phyloP scores from a whole-genome alignment of 2,329 filamentous ascomycete species.

The Fusarium vanettenii region DNA sequence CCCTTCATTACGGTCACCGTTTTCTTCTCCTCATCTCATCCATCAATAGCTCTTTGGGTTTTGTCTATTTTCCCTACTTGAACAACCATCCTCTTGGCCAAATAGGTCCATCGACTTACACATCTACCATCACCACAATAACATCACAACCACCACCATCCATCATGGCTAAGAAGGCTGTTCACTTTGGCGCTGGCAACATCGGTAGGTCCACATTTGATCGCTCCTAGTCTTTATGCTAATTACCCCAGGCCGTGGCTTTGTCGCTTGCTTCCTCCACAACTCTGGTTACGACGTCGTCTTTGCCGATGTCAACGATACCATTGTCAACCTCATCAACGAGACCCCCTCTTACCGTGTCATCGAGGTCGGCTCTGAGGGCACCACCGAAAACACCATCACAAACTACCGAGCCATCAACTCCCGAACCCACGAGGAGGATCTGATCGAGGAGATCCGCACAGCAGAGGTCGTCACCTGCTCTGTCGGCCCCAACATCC shows the following conservation, averaged over 20 bases:
- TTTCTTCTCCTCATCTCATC: constrained; percentile 21
- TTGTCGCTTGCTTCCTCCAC: constrained; percentile 92
- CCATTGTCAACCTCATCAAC: constrained; percentile 84
- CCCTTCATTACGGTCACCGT: constrained; percentile 33
- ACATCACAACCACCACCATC: constrained; percentile 5
- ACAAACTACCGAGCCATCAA: constrained; percentile 98
- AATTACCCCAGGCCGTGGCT: constrained; percentile 70
- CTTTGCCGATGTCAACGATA: constrained; percentile 93
- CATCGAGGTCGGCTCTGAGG: constrained; percentile 89
- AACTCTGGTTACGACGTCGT: constrained; percentile 95
- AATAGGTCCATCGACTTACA: constrained; percentile 22
- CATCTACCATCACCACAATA: constrained; percentile 16
- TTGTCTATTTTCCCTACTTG: not conserved
- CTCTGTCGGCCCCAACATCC: constrained; percentile 94
- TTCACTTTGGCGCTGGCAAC: constrained; percentile 89
- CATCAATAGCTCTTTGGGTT: not conserved
- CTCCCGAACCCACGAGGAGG: constrained; percentile 84
- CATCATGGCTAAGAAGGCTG: constrained; percentile 71
- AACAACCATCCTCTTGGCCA: not conserved
- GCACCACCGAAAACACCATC: constrained; percentile 83
- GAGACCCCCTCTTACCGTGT: constrained; percentile 83
- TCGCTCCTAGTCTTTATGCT: constrained; percentile 6
- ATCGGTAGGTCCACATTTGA: constrained; percentile 66
- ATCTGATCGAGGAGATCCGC: constrained; percentile 86
- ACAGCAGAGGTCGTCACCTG: constrained; percentile 94